Percentiles rank a stretch among this genome's conserved stretches.
Conservation (phyloP, 768 basidiomycete species). For the Leccinum ochraceum region DNA sequence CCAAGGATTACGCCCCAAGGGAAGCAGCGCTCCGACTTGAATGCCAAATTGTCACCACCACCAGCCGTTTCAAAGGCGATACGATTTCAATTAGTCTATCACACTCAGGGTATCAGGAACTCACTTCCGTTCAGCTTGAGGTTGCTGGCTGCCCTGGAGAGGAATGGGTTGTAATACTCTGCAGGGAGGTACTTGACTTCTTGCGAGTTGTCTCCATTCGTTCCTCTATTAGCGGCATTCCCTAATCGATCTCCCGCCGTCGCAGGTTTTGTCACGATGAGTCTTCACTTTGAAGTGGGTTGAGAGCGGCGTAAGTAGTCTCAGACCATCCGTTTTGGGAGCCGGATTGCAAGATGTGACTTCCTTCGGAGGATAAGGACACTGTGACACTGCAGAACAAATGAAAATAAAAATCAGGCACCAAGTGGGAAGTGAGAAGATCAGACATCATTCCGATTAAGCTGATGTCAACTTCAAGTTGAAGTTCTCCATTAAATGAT, state of each 20-base stretch:
- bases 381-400: too few species aligned
- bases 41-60: neutral
- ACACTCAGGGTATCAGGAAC: too few species aligned
- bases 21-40: neutral
- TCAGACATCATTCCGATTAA: too few species aligned
- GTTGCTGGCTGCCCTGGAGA: slow-evolving; percentile 56
- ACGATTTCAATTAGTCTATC: neutral
- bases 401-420: too few species aligned
- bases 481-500: too few species aligned
- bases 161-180: slow-evolving; percentile 45
- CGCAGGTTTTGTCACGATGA: neutral
- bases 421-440: too few species aligned
- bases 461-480: too few species aligned
- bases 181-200: neutral
- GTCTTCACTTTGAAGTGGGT: slow-evolving; percentile 1
- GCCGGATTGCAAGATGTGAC: too few species aligned
- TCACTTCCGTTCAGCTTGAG: slow-evolving; percentile 43
- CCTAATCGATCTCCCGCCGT: neutral
- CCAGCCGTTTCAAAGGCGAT: neutral
- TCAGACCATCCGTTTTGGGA: too few species aligned
- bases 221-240: neutral
- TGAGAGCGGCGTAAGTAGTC: neutral
- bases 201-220: slow-evolving; percentile 1
- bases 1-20: neutral
- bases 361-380: too few species aligned